Percentiles rank a stretch among this genome's conserved stretches.
phyloP scores from a whole-genome alignment of 495 filamentous ascomycete genomes.

The Hypoxylon fuscum region DNA sequence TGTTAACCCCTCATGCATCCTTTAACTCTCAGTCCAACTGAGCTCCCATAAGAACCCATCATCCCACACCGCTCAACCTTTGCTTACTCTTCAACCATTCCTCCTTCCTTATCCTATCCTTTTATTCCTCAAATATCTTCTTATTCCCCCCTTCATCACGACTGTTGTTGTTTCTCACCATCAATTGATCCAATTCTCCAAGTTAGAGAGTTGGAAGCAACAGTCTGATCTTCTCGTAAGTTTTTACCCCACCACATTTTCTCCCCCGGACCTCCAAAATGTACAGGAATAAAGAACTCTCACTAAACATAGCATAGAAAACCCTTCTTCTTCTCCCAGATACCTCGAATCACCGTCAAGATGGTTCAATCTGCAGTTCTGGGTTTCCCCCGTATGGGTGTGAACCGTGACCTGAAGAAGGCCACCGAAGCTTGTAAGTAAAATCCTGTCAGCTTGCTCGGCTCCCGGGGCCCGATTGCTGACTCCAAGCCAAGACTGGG shows the following conservation, averaged over 20 bases:
- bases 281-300: constrained; percentile 23
- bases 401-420: constrained; percentile 99
- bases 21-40: constrained; percentile 10
- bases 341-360: constrained; percentile 55
- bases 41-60: constrained; percentile 25
- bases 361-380: constrained; percentile 84
- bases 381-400: constrained; percentile 94
- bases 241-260: constrained; percentile 25
- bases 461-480: constrained; percentile 2
- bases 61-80: constrained; percentile 34
- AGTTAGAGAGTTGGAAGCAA: constrained; percentile 37
- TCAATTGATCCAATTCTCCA: constrained; percentile 26
- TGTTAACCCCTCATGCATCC: constrained; percentile 42
- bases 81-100: constrained; percentile 21
- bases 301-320: constrained; percentile 30
- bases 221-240: constrained; percentile 40
- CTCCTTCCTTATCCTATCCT: constrained; percentile 10
- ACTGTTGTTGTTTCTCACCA: constrained; percentile 35
- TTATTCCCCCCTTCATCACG: constrained; percentile 7
- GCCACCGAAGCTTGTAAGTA: constrained; percentile 82
- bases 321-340: constrained; percentile 30
- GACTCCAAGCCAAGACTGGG: constrained; percentile 73
- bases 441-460: not conserved
- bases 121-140: constrained; percentile 26
- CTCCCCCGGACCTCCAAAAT: constrained; percentile 5